phyloP scores from a whole-genome alignment of 345 rosid genomes.

The Melaleuca quinquenervia region DNA sequence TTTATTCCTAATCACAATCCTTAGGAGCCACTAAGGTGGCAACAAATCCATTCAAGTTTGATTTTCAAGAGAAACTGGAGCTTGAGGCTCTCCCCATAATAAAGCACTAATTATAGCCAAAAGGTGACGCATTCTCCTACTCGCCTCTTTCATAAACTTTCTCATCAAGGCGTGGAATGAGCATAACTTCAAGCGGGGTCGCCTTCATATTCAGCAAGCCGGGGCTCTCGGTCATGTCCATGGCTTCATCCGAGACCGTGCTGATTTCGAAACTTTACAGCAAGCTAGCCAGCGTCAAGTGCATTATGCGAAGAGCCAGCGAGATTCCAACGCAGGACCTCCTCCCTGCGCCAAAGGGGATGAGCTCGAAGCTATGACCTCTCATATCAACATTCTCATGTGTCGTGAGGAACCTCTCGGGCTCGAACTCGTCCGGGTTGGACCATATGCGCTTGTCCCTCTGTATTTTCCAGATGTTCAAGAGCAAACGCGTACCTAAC shows the following conservation, averaged over 20 bases:
- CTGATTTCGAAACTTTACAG: neutral
- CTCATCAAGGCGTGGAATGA: neutral
- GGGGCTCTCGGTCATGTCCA: neutral
- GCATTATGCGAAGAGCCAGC: conserved; percentile 20
- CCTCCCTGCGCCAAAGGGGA: conserved; percentile 26
- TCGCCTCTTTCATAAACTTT: neutral
- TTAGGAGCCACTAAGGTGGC: neutral
- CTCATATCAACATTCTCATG: conserved; percentile 3
- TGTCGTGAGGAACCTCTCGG: conserved; percentile 23
- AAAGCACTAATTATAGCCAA: neutral
- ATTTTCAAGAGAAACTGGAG: neutral
- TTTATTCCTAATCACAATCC: neutral
- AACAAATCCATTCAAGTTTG: neutral
- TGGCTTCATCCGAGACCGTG: neutral
- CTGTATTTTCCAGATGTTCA: conserved; percentile 19
- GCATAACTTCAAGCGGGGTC: neutral
- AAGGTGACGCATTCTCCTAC: neutral
- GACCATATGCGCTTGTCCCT: conserved; percentile 11
- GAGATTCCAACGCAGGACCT: conserved; percentile 20
- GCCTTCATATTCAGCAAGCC: neutral
- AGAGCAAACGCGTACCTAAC: conserved; percentile 15
- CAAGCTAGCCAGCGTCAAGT: conserved; percentile 22
- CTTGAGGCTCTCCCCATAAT: neutral
- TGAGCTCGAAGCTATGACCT: conserved; percentile 21
- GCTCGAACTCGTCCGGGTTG: conserved; percentile 9